Evolutionary conservation across 2,329 filamentous ascomycete species (phyloP), one percentile per base, ranked within the genome.

Genomic region (Alternaria sp.): DNA sequence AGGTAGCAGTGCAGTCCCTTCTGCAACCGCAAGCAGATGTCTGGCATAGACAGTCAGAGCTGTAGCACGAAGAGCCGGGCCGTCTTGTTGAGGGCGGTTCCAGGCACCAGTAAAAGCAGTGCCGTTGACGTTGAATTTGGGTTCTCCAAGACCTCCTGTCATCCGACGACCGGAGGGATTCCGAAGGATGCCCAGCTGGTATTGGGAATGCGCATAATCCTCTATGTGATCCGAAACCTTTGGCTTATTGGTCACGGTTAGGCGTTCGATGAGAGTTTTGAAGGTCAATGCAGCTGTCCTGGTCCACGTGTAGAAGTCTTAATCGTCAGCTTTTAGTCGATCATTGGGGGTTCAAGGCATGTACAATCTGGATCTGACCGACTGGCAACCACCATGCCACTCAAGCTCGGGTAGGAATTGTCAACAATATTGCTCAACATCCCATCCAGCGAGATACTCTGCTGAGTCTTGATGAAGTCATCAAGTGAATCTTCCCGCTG

Each of bases 251-350:
- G n/a, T n/a, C n/a, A n/a, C n/a, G n/a, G 5, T 25, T 25, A 26
- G 25, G 26, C 26, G 28, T 14, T 33, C 30, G 6, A 15, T 1
- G 1, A 33, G 30, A 33, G 15, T 2, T 33, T 37, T 37, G 30
- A 37, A 37, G 4, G 30, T 37, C 1, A 37, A 37, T 2, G 33
- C 33, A 9, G 33, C 33, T 5, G 33, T 37, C 2, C 33, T 37
- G 2, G 0, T n/a, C 15, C 33, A 37, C 15, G 33, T 37, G 1
- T 9, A 10, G 7, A 0, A n/a, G 33, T 37, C 33, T 37, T 0
- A 0, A 1, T n/a, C 1, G 33, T 37, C 5, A 37, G 33, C 15
- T 3, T 9, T n/a, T 15, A 0, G 14, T n/a, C 7, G 7, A n/a
- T 9, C 14, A n/a, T n/a, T 1, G 33, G 2, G 7, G 2, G 14